phyloP scores from a whole-genome alignment of 164 flowering plant species.

The Umbellularia californica region DNA sequence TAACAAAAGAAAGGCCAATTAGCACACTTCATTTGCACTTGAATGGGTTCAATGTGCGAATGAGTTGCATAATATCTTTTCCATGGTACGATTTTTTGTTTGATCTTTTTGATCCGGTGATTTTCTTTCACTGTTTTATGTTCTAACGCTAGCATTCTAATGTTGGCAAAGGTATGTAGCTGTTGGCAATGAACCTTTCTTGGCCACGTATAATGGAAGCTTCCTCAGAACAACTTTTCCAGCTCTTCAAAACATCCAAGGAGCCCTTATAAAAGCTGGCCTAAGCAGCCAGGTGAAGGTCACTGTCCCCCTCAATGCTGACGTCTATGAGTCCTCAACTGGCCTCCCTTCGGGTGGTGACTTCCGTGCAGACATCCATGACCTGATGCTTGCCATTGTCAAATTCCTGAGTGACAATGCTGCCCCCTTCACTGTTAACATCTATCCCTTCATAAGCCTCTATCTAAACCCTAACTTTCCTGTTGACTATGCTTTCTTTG shows the following conservation, averaged over 20 bases:
- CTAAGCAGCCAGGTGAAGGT: constrained; percentile 56
- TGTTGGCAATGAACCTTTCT: constrained; percentile 91
- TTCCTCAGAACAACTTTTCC: constrained; percentile 67
- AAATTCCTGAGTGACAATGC: constrained; percentile 67
- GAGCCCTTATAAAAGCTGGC: constrained; percentile 78
- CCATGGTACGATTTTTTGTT: no score
- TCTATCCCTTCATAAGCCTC: constrained; percentile 88
- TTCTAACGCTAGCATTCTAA: neutral
- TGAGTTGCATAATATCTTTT: no score
- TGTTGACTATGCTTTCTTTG: constrained; percentile 84
- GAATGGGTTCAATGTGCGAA: no score
- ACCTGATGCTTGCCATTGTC: constrained; percentile 57
- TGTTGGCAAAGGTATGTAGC: constrained; percentile 66
- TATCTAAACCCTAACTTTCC: constrained; percentile 70
- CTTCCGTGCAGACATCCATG: constrained; percentile 73
- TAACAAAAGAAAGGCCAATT: no score
- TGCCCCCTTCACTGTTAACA: constrained; percentile 75
- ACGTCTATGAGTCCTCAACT: constrained; percentile 52
- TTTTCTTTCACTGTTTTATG: no score
- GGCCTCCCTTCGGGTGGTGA: constrained; percentile 74
- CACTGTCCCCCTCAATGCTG: constrained; percentile 76
- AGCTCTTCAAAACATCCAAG: constrained; percentile 74
- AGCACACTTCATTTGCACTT: no score
- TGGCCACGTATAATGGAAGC: constrained; percentile 68
- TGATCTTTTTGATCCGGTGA: no score